Evolutionary conservation across 1,284 basidiomycete genomes (phyloP), one percentile per base, ranked within the genome.

Genomic region (Phellopilus nigrolimitatus): DNA sequence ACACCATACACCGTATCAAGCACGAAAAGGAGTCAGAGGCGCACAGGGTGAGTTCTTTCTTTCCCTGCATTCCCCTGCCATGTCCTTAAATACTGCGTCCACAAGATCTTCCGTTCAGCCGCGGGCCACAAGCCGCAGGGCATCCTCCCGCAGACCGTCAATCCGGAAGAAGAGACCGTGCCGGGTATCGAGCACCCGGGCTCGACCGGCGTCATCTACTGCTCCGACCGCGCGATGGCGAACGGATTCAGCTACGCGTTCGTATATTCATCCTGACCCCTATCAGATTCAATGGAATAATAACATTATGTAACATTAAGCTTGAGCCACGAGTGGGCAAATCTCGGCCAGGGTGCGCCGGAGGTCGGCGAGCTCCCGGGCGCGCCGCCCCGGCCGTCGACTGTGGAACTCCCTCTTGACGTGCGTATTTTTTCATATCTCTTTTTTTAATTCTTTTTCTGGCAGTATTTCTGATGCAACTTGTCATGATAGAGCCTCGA

Each of bases 321-420:
- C 9, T 51, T 56, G 31, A 58, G 53, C 36, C 84, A 88, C 61
- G 83, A 86, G 56, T 94, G 91, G 91, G 79, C 88, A 3, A 92
- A 93, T 63, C 69, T 84, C 27, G 82, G 80, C n/a, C 90, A 93
- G 68, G 91, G 92, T 49, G 92, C 91, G 4, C 92, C 92, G 1
- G 92, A 95, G 66, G 84, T 88, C 7, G 93, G 92, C 0, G 79
- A 81, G 8, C 84, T 97, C 54, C 89, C 89, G 1, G 79, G 82
- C 44, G 88, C 84, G 1, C 77, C 81, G 0, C 67, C 76, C 19
- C 82, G 91, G 33, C 85, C 86, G 1, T 74, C 75, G 3, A 71
- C 72, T 43, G 76, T 95, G 51, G 68, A 75, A 27, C 63, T 87
- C 44, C 81, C 84, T 22, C 63, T 79, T 19, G 88, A 91, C 64